Base-by-base conservation (phyloP, 768 basidiomycete genomes). In the Serendipita sp. region DNA sequence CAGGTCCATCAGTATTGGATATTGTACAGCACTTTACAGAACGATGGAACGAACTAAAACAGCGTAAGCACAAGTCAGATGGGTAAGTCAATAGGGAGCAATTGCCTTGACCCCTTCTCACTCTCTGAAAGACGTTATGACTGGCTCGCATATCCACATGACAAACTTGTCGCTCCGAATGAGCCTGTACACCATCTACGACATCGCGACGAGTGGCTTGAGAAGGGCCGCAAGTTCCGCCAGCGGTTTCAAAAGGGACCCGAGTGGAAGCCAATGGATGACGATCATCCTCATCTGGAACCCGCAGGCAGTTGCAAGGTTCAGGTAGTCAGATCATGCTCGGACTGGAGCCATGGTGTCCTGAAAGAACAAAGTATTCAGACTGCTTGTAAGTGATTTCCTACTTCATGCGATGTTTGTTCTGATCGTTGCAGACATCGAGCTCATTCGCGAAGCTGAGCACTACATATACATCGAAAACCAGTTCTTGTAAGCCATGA, bases 401-500 rank as follows among this genome's bases (percentile, higher is more conserved):
- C 3, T 20, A 5, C 5, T 53, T 38, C 3, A 50, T 31, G 14
- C 5, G 20, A 31, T 38, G 5, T 2, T 42, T 33, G 11, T 34
- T 26, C 1, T 45, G 42, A n/a, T 34, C 31, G 24, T 20, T 33
- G 51, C 67, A 87, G 90, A 93, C 70, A 78, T 82, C 45, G 76
- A 89, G 67, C 67, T 95, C 65, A 99, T 99, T 70, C 72, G 78
- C 20, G 87, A 95, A 69, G 81, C 92, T 0, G 82, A 83, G 65
- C 89, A 96, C 70, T 93, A 80, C 72, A 90, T 97, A 64, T 95
- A 92, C 72, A 95, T 99, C 65, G 77, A 91, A 74, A 92, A 92
- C 66, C 89, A 92, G 70, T 92, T 90, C 74, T 92, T 92, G 88
- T 90, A 66, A 68, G 87, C n/a, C n/a, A n/a, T n/a, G n/a, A n/a